Conservation (phyloP, 1,284 basidiomycete species). For the Earliella scabrosa region DNA sequence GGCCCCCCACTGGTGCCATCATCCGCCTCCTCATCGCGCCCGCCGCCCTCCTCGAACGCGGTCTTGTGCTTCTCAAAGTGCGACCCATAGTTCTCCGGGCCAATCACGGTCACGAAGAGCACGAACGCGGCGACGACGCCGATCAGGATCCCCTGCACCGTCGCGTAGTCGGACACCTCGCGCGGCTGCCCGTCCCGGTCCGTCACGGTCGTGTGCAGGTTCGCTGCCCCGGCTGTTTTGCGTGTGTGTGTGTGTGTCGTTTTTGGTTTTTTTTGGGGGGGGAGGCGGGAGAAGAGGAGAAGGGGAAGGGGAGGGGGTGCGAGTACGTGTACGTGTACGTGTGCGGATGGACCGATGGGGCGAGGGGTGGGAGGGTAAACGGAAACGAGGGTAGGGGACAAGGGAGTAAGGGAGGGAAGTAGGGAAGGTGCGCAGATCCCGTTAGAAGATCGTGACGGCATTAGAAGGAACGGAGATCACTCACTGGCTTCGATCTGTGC, state of each 20-base stretch:
- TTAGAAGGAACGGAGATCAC: slow-evolving; percentile 32
- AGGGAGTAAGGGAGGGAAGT: neutral
- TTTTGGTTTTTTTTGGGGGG: too few species aligned
- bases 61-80: slow-evolving; percentile 85
- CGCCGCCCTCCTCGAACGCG: slow-evolving; percentile 76
- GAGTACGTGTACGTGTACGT: too few species aligned
- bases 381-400: too few species aligned
- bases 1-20: slow-evolving; percentile 10
- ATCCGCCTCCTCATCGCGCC: slow-evolving; percentile 28
- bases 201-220: slow-evolving; percentile 57
- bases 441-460: neutral
- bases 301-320: too few species aligned
- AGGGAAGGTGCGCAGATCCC: neutral
- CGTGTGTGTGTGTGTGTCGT: too few species aligned
- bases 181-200: slow-evolving; percentile 45
- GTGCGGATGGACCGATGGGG: too few species aligned
- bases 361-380: too few species aligned
- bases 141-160: slow-evolving; percentile 87
- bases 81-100: slow-evolving; percentile 79
- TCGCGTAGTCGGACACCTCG: slow-evolving; percentile 81
- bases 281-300: neutral
- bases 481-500: slow-evolving; percentile 90
- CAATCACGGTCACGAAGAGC: slow-evolving; percentile 68
- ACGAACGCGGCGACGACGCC: slow-evolving; percentile 75
- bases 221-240: slow-evolving; percentile 58